Base-by-base conservation (phyloP, 768 basidiomycete genomes). In the Boletus patriciae region DNA sequence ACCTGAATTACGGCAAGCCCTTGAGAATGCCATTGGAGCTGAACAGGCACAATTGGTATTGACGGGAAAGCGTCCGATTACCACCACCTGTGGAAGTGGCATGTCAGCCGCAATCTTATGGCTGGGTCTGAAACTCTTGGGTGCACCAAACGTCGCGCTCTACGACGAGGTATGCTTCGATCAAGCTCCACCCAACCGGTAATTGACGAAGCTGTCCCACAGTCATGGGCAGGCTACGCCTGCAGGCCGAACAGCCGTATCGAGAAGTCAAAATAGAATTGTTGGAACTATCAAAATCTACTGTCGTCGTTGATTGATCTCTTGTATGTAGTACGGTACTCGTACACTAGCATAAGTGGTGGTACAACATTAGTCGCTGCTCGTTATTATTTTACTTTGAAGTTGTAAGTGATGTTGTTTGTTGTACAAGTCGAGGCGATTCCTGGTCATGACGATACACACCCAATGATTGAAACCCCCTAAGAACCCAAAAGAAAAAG, bases 141-240 rank as follows among this genome's bases (percentile, higher is more conserved):
- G 84, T 15, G 82, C 83, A 6, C 71, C 81, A 51, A 75, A 77
- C 23, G 76, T 88, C 40, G 82, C 81, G n/a, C 71, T 98, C 12
- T 99, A 98, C 67, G 97, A 99, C 63, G 97, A 99, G 84, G 94
- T 96, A 67, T 49, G 84, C 58, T 44, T 33, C 42, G 47, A 54
- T 59, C 52, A 52, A 23, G 38, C 36, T 54, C 45, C 44, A 46
- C 46, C 31, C 58, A 53, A 54, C 41, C 58, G 40, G 52, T 53
- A 48, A 61, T 64, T 58, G 61, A 70, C 53, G 38, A 52, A 45
- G n/a, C 46, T 47, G 11, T 51, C 40, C n/a, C 38, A 37, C 62
- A 96, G 94, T 93, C 92, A 29, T 98, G 96, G 96, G 91, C 91
- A 3, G 96, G 96, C 4, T 98, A 97, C 70, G 93, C 94, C 3